A percentile compares a stretch with the other conserved stretches of the same genome.
phyloP scores from a whole-genome alignment of 345 rosid genomes.

The Eucalyptus albens region DNA sequence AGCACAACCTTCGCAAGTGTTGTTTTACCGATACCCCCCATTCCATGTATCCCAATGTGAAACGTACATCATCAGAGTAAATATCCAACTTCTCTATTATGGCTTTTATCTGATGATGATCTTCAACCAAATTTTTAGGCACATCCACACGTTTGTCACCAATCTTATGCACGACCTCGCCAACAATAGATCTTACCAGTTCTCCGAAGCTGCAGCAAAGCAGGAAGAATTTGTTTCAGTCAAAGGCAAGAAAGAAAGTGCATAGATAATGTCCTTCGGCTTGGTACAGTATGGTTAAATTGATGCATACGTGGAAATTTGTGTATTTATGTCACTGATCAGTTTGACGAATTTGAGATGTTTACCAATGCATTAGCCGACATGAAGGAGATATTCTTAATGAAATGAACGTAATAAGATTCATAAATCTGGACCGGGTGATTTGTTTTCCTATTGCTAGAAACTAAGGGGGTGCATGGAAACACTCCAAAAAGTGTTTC shows the following conservation, averaged over 20 bases:
- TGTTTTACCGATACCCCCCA: neutral
- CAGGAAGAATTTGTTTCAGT: neutral
- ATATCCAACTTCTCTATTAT: neutral
- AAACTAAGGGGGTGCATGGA: too few species aligned
- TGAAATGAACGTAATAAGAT: neutral
- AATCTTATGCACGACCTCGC: neutral
- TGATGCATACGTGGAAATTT: neutral
- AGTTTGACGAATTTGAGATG: neutral
- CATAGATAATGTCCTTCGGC: neutral
- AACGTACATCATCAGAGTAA: neutral
- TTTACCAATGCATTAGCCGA: neutral
- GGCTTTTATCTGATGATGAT: neutral
- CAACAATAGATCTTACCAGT: neutral
- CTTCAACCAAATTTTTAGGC: neutral
- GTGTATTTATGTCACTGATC: neutral
- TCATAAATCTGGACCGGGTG: neutral
- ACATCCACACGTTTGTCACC: neutral
- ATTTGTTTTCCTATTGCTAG: neutral
- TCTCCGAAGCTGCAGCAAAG: neutral
- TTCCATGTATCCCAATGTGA: neutral
- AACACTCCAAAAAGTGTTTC: too few species aligned
- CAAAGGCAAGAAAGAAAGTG: neutral
- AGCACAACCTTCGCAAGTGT: neutral
- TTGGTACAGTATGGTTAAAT: neutral
- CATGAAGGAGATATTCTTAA: neutral